phyloP scores from a whole-genome alignment of 2,329 filamentous ascomycete species.

The Alternaria tenuissima region DNA sequence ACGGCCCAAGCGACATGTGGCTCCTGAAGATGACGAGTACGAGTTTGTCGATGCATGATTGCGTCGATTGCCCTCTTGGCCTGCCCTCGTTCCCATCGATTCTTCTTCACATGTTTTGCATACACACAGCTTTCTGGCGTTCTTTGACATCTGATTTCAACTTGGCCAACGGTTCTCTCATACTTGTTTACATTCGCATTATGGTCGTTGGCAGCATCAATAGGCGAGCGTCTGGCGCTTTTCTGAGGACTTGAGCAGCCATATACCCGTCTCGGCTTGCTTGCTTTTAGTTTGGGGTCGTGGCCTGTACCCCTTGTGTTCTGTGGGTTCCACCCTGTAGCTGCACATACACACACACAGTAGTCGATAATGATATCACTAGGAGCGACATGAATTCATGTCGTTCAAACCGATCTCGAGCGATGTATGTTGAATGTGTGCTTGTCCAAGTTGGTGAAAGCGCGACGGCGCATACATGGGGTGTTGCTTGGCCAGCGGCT shows the following conservation, averaged over 20 bases:
- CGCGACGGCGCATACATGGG: slow-evolving; percentile 7
- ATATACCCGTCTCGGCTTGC: slow-evolving; percentile 44
- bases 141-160: slow-evolving; percentile 25
- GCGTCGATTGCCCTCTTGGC: slow-evolving; percentile 8
- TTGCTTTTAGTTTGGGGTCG: slow-evolving; percentile 26
- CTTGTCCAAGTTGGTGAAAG: neutral
- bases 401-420: slow-evolving; percentile 25
- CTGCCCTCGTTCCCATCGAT: slow-evolving; percentile 9
- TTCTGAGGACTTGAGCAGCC: slow-evolving; percentile 54
- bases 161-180: slow-evolving; percentile 27
- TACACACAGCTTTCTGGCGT: slow-evolving; percentile 34
- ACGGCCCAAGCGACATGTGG: slow-evolving; percentile 41
- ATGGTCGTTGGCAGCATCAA: slow-evolving; percentile 51
- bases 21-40: slow-evolving; percentile 52
- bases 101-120: slow-evolving; percentile 31
- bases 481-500: slow-evolving; percentile 19
- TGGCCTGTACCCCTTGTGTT: slow-evolving; percentile 20
- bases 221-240: slow-evolving; percentile 53
- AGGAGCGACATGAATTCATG: slow-evolving; percentile 47
- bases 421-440: neutral
- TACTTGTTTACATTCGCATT: slow-evolving; percentile 38
- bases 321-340: slow-evolving; percentile 21
- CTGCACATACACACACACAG: slow-evolving; percentile 9
- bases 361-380: slow-evolving; percentile 22
- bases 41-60: slow-evolving; percentile 50